A percentile compares a stretch with the other conserved stretches of the same genome.
These are phyloP conservation scores for Fusarium xyrophilum DNA, from an alignment of 2,329 filamentous ascomycete species.

Conservation along the genomic window DNA sequence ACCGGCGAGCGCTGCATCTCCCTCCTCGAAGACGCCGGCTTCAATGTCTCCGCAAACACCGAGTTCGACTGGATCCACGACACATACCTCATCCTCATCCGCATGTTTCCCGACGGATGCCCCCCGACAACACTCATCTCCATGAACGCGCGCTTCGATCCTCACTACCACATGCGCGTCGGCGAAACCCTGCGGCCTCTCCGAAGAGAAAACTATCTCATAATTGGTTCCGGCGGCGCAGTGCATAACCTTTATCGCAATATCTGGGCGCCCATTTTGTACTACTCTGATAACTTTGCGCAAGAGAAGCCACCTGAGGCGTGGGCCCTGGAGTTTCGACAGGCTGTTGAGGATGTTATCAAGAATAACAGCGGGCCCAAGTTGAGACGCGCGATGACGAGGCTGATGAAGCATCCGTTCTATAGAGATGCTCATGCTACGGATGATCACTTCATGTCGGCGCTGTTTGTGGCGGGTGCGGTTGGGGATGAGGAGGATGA, in stretches of 20 bases:
- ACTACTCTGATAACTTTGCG: slow-evolving; percentile 20
- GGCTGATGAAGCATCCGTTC: slow-evolving; percentile 71
- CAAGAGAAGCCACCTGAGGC: slow-evolving; percentile 39
- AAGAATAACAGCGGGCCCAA: slow-evolving; percentile 50
- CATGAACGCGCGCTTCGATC: slow-evolving; percentile 37
- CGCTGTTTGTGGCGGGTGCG: slow-evolving; percentile 68
- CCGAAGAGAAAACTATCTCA: slow-evolving; percentile 46
- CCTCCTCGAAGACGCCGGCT: slow-evolving; percentile 57
- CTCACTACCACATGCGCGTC: slow-evolving; percentile 37
- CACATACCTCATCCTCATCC: slow-evolving; percentile 71
- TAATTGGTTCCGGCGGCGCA: slow-evolving; percentile 66
- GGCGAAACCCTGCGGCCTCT: slow-evolving; percentile 23
- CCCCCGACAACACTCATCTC: slow-evolving; percentile 64
- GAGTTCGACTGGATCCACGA: slow-evolving; percentile 77
- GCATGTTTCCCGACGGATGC: slow-evolving; percentile 71
- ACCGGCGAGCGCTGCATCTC: slow-evolving; percentile 58
- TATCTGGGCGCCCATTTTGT: slow-evolving; percentile 68
- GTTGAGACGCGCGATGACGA: slow-evolving; percentile 61
- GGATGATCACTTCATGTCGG: slow-evolving; percentile 74
- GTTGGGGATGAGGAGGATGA: slow-evolving; percentile 56
- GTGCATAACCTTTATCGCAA: slow-evolving; percentile 77
- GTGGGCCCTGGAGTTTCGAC: slow-evolving; percentile 70
- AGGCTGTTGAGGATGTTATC: slow-evolving; percentile 68
- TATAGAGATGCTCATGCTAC: slow-evolving; percentile 73
- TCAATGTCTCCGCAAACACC: slow-evolving; percentile 60